Percentiles rank a stretch among this genome's conserved stretches.
These are phyloP conservation scores for Gracilariopsis chorda DNA, from an alignment of 23 red algal genomes.

Conservation along the genomic window DNA sequence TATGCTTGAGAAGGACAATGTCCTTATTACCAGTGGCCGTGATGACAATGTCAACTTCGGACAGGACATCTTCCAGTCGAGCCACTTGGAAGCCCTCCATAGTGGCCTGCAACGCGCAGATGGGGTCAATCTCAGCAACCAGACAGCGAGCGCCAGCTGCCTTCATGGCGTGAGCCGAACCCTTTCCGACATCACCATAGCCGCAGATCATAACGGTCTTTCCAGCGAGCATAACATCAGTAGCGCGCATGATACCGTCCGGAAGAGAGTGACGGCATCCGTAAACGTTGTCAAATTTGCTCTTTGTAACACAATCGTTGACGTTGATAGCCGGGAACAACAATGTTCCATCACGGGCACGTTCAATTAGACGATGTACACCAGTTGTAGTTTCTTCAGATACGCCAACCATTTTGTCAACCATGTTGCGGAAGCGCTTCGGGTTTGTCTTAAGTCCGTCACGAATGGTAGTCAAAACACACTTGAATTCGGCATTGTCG, in stretches of 20 bases:
- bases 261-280: slow-evolving; percentile 96
- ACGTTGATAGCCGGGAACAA: slow-evolving; percentile 99
- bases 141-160: slow-evolving; percentile 89
- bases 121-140: slow-evolving; percentile 93
- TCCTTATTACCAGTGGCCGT: slow-evolving; percentile 97
- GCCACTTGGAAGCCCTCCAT: slow-evolving; percentile 98
- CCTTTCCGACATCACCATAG: slow-evolving; percentile 98
- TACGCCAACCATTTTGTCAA: slow-evolving; percentile 89
- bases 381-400: slow-evolving; percentile 99
- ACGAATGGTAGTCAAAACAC: slow-evolving; percentile 83
- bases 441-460: slow-evolving; percentile 77
- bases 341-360: slow-evolving; percentile 89
- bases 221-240: slow-evolving; percentile 97
- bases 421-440: slow-evolving; percentile 86
- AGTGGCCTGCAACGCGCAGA: slow-evolving; percentile 96
- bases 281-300: slow-evolving; percentile 99
- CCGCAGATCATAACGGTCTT: slow-evolving; percentile 94
- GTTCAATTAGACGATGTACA: slow-evolving; percentile 93
- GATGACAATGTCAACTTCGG: slow-evolving; percentile 86
- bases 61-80: slow-evolving; percentile 79
- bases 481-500: slow-evolving; percentile 88
- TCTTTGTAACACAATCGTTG: slow-evolving; percentile 98
- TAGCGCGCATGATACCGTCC: slow-evolving; percentile 94
- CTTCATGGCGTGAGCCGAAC: slow-evolving; percentile 92
- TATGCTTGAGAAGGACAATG: slow-evolving; percentile 85